Conservation (phyloP, 1,139 yeast genomes). For the Candida labiduridarum region DNA sequence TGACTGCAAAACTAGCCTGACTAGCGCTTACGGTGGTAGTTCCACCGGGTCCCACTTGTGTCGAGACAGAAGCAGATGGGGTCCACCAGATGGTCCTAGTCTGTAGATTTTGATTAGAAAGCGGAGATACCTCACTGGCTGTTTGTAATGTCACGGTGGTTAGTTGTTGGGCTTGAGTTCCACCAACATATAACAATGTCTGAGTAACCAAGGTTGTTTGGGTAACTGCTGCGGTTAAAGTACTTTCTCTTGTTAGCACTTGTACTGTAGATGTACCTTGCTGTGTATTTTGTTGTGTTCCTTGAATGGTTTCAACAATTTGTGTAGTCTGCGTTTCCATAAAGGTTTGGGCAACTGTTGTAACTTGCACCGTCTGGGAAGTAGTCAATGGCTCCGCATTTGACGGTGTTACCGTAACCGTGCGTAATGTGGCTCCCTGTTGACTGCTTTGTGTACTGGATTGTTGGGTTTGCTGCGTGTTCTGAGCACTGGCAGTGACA, state of each 20-base stretch:
- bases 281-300: neutral
- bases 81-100: constrained; percentile 5
- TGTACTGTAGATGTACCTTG: neutral
- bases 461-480: neutral
- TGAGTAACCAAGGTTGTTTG: constrained; percentile 3
- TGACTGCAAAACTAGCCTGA: constrained; percentile 2
- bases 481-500: neutral
- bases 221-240: constrained; percentile 1
- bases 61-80: neutral
- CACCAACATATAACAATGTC: neutral
- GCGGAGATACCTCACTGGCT: neutral
- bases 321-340: neutral
- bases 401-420: neutral
- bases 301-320: neutral
- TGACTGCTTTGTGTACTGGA: neutral
- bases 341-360: neutral
- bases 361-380: neutral
- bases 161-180: neutral
- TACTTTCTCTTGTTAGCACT: neutral
- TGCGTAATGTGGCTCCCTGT: neutral
- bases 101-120: neutral
- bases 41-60: neutral
- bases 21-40: neutral
- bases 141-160: constrained; percentile 3
- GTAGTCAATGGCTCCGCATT: neutral